Base-by-base conservation (phyloP, 176 grass and related monocot species). In the Guadua angustifolia region DNA sequence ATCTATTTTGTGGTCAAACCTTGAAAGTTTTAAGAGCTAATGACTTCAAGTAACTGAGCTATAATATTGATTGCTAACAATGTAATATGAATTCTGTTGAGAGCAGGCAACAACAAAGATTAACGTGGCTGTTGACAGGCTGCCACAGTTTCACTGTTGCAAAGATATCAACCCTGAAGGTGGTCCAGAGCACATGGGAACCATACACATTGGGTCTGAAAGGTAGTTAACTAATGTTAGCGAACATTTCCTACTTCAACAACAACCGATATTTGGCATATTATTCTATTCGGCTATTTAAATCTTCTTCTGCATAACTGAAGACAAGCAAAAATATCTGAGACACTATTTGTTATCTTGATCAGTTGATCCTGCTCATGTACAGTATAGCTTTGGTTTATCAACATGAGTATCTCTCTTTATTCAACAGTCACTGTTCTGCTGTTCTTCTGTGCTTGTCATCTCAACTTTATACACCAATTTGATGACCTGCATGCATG, bases 171-270 rank as follows among this genome's bases (percentile, higher is more conserved):
- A 76, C 42, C 85, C 68, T 85, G 80, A 90, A 44, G 85, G 86
- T 83, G 93, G 93, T 65, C 96, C 87, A 77, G 90, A 98, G 79
- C 96, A 98, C 88, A 79, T 95, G 73, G 93, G 96, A 42, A 98
- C 96, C 67, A 98, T 98, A 87, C 96, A 98, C 86, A 94, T 98
- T 78, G 96, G 93, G 72, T 89, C 91, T 36, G 96, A 98, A 90
- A 98, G 96, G 96, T 98, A 86, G 35, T 40, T 71, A 71, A 69
- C 14, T 58, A 25, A 74, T 38, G 66, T 65, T 79, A 56, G 6
- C 5, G 10, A 64, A 83, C 65, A 39, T 65, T 59, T 63, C 38
- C 3, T 83, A 78, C 66, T 55, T 83, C 19, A 4, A 59, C 12
- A 69, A 69, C 52, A 44, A n/a, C 25, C 4, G 19, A 5, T 11